These are phyloP conservation scores for Pseudogymnoascus sp. DNA, from an alignment of 2,329 filamentous ascomycete genomes.

Conservation along the genomic window DNA sequence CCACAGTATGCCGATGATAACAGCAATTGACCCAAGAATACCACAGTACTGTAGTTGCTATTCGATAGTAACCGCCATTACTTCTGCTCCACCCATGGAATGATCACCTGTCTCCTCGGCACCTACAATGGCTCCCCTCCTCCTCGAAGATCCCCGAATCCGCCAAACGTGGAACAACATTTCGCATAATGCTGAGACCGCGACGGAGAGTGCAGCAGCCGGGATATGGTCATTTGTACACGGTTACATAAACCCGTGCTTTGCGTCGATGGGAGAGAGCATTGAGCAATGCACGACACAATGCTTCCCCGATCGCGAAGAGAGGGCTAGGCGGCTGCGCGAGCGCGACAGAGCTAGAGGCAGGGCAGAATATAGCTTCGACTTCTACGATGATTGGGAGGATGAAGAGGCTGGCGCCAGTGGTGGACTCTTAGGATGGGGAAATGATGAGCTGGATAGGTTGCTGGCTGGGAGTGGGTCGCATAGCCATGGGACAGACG, in stretches of 20 bases:
- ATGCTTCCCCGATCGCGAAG: slow-evolving; percentile 65
- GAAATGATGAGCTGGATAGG: slow-evolving; percentile 77
- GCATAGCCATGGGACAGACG: slow-evolving; percentile 36
- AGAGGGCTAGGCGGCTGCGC: slow-evolving; percentile 60
- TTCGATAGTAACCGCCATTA: neutral
- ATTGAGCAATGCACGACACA: slow-evolving; percentile 65
- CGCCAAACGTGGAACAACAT: slow-evolving; percentile 92
- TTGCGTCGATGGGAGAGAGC: slow-evolving; percentile 57
- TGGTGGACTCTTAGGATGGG: slow-evolving; percentile 65
- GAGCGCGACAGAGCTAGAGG: slow-evolving; percentile 54
- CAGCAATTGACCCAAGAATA: neutral
- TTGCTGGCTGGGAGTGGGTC: slow-evolving; percentile 63
- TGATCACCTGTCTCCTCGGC: neutral
- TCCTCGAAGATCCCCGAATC: slow-evolving; percentile 72
- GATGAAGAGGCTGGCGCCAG: slow-evolving; percentile 42
- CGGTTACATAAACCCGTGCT: slow-evolving; percentile 74
- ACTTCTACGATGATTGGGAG: slow-evolving; percentile 98
- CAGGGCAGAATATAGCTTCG: slow-evolving; percentile 76
- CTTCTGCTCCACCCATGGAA: neutral
- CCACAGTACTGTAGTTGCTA: neutral
- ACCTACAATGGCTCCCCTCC: slow-evolving; percentile 32
- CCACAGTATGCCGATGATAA: slow-evolving; percentile 5
- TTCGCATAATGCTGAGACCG: slow-evolving; percentile 80
- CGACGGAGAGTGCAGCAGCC: slow-evolving; percentile 85
- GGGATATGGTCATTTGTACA: slow-evolving; percentile 86